phyloP scores from a whole-genome alignment of 495 filamentous ascomycete species.

The Venustampulla echinocandica region DNA sequence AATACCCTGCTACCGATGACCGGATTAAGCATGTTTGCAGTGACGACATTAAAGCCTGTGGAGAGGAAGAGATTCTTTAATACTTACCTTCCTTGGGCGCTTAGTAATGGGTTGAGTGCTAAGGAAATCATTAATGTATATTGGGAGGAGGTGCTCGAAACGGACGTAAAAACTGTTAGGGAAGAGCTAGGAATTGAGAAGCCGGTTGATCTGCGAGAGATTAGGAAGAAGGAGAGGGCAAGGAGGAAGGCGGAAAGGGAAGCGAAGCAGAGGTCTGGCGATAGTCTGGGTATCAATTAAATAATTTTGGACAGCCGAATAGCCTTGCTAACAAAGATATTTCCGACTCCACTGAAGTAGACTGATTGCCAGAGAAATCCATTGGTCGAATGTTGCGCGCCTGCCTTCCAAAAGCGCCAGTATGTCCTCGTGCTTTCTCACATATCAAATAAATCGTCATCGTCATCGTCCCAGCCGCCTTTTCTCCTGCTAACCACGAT shows the following conservation, averaged over 20 bases:
- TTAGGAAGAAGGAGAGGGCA: conserved; percentile 58
- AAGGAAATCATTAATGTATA: conserved; percentile 93
- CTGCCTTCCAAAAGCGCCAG: neutral
- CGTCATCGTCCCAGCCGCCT: conserved; percentile 78
- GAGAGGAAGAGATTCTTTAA: conserved; percentile 65
- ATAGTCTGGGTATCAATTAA: conserved; percentile 16
- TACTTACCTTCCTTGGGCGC: conserved; percentile 83
- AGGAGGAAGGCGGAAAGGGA: conserved; percentile 59
- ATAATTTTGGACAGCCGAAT: neutral
- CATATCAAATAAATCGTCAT: conserved; percentile 29
- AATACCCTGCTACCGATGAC: conserved; percentile 96
- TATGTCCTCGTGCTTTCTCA: conserved; percentile 2
- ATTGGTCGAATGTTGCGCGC: neutral
- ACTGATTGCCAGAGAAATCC: too few relatives aligned
- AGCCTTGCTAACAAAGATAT: neutral
- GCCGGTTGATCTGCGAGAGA: conserved; percentile 81
- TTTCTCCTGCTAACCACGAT: conserved; percentile 80
- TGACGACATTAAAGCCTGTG: conserved; percentile 60
- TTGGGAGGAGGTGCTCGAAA: conserved; percentile 93
- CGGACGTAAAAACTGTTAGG: conserved; percentile 70
- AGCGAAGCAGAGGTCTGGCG: conserved; percentile 24
- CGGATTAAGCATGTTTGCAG: conserved; percentile 66
- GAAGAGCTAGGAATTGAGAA: conserved; percentile 69
- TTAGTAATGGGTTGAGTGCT: conserved; percentile 66
- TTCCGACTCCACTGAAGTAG: conserved; percentile 4